Evolutionary conservation across 1,139 yeast genomes (phyloP).

Genomic region (Geotrichum bryndzae): DNA sequence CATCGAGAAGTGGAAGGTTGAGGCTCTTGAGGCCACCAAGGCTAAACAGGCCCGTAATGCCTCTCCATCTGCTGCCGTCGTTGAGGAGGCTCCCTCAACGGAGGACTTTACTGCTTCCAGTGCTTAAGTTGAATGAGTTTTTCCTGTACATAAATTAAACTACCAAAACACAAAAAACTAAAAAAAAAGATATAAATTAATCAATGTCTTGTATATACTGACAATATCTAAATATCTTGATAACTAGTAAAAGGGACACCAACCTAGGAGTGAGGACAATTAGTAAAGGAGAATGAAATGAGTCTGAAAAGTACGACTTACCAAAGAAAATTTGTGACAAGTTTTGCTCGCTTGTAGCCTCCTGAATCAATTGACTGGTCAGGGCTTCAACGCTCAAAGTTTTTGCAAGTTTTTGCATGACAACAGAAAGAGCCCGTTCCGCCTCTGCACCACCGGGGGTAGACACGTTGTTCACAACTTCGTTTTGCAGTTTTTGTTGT

Average conservation of each 20-base stretch:
- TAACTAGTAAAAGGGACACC: slow-evolving; percentile 24
- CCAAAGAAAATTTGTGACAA: slow-evolving; percentile 77
- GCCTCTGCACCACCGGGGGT: slow-evolving; percentile 61
- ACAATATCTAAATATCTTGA: neutral
- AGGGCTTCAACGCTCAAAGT: slow-evolving; percentile 78
- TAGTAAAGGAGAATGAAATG: neutral
- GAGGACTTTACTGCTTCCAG: neutral
- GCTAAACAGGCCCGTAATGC: slow-evolving; percentile 24
- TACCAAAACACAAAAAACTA: neutral
- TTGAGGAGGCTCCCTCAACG: slow-evolving; percentile 4
- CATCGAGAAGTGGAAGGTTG: slow-evolving; percentile 65
- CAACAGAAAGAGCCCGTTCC: slow-evolving; percentile 67
- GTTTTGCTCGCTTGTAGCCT: slow-evolving; percentile 63
- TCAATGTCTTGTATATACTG: neutral
- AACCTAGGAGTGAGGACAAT: slow-evolving; percentile 17
- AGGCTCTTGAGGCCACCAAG: slow-evolving; percentile 45
- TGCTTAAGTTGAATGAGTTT: neutral
- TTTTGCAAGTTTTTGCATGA: slow-evolving; percentile 63
- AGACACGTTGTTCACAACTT: slow-evolving; percentile 18
- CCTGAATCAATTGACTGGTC: slow-evolving; percentile 71
- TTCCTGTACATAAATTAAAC: neutral
- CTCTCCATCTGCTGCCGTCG: slow-evolving; percentile 14
- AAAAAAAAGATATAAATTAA: neutral
- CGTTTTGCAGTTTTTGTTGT: slow-evolving; percentile 47
- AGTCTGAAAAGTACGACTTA: slow-evolving; percentile 48